Evolutionary conservation across 1,139 yeast genomes (phyloP), one percentile per base, ranked within the genome.

Genomic region (Kurtzmaniella natalensis): DNA sequence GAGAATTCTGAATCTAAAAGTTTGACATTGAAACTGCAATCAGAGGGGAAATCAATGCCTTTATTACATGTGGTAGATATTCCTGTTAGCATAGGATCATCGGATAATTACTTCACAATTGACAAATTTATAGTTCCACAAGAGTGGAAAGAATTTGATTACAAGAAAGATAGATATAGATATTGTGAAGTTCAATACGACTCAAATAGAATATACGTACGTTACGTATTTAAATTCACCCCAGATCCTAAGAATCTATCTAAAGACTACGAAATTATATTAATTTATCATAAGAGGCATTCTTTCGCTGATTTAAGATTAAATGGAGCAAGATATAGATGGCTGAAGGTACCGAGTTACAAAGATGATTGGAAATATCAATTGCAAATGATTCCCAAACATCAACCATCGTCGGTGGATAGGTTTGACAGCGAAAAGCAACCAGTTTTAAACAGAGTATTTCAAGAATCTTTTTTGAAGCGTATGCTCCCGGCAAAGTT

Each of bases 221-320:
- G 20, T n/a, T 25, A 22, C 19, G 9, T n/a, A 6, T 31, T 34
- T 26, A n/a, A 4, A 7, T 24, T 24, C 30, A 34, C 37, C 5
- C 37, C 37, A 16, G 34, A 30, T 18, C 33, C 37, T 8, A 14
- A 13, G 3, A 13, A 30, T 13, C 23, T 14, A n/a, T 22, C 23
- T 8, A 28, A 28, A n/a, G 15, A 15, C 7, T 33, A 28, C 13
- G 16, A 9, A 10, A 14, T 33, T 5, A 4, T 14, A 4, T 11
- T 30, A 25, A 14, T 34, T 3, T 17, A 7, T n/a, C 35, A 30
- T 17, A 16, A 30, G 11, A n/a, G 37, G 11, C 18, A 22, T 10
- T 30, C 35, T 7, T 31, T 34, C 3, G 21, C 13, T 9, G 37
- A 34, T 27, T 9, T 34, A 8, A 14, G 5, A 4, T 30, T 19